phyloP scores from a whole-genome alignment of 2,329 filamentous ascomycete species.

The Diaporthe eres region DNA sequence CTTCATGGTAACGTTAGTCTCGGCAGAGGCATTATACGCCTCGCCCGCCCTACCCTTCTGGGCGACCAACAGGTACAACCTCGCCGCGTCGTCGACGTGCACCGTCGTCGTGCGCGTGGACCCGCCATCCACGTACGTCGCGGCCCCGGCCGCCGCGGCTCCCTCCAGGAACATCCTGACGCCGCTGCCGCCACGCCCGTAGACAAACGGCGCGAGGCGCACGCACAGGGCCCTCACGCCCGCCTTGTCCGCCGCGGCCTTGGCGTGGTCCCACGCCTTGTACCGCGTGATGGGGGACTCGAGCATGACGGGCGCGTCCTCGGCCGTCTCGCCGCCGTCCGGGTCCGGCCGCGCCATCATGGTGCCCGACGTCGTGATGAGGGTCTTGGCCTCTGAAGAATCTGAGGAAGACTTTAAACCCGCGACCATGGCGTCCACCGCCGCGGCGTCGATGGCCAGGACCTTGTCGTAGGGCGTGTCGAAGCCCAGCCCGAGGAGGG shows the following conservation, averaged over 20 bases:
- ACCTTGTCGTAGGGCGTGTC: conserved; percentile 44
- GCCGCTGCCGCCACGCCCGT: conserved; percentile 58
- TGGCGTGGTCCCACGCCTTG: conserved; percentile 50
- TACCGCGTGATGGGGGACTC: conserved; percentile 44
- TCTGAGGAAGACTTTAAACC: conserved; percentile 50
- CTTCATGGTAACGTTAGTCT: conserved; percentile 33
- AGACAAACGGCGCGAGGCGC: conserved; percentile 59
- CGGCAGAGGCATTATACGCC: conserved; percentile 35
- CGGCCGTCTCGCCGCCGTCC: conserved; percentile 48
- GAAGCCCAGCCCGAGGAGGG: conserved; percentile 35
- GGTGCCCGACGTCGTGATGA: conserved; percentile 54
- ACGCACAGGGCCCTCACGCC: conserved; percentile 54
- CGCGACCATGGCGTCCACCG: conserved; percentile 54
- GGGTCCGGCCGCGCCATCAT: conserved; percentile 43
- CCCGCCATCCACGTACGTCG: conserved; percentile 33
- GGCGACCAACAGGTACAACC: conserved; percentile 36
- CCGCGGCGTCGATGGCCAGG: conserved; percentile 51
- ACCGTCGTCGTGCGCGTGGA: conserved; percentile 36
- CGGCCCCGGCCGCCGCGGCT: conserved; percentile 41
- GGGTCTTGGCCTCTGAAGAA: conserved; percentile 47
- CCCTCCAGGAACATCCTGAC: conserved; percentile 52
- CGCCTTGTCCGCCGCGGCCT: conserved; percentile 45
- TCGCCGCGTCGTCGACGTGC: conserved; percentile 40
- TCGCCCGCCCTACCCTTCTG: conserved; percentile 32
- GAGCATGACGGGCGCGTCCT: conserved; percentile 42